phyloP scores from a whole-genome alignment of 352 stramenopile species.

The Pythium aphanidermatum region DNA sequence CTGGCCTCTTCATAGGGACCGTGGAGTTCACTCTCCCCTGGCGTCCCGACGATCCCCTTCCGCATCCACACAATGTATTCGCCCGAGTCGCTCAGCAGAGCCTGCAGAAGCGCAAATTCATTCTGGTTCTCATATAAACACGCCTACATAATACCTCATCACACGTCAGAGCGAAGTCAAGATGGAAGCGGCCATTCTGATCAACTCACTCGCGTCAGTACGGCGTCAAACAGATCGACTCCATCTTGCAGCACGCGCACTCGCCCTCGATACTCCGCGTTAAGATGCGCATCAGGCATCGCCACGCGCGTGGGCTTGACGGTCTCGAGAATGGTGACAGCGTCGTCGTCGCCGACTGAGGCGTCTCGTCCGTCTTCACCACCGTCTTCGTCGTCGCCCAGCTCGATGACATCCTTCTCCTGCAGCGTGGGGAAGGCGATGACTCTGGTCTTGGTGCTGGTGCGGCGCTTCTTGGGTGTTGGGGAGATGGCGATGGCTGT shows the following conservation, averaged over 20 bases:
- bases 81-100: slow-evolving; percentile 30
- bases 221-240: slow-evolving; percentile 45
- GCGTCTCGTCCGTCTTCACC: background rate
- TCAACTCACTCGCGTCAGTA: slow-evolving; percentile 48
- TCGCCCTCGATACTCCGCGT: slow-evolving; percentile 29
- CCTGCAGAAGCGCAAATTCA: slow-evolving; percentile 64
- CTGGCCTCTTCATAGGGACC: slow-evolving; percentile 26
- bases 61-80: slow-evolving; percentile 55
- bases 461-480: slow-evolving; percentile 9
- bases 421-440: slow-evolving; percentile 9
- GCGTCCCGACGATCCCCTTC: slow-evolving; percentile 34
- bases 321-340: background rate
- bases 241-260: slow-evolving; percentile 33
- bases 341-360: background rate
- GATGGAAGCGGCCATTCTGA: background rate
- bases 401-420: slow-evolving; percentile 7
- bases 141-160: slow-evolving; percentile 27
- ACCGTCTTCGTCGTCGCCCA: slow-evolving; percentile 9
- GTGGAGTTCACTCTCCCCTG: slow-evolving; percentile 35
- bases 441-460: background rate
- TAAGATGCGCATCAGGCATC: slow-evolving; percentile 43
- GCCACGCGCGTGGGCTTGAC: background rate
- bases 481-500: slow-evolving; percentile 6
- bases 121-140: slow-evolving; percentile 54
- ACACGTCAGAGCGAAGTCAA: background rate